Percentiles rank a stretch among this genome's conserved stretches.
Conservation (phyloP, 116 monocot species). For the Trichopus zeylanicus region DNA sequence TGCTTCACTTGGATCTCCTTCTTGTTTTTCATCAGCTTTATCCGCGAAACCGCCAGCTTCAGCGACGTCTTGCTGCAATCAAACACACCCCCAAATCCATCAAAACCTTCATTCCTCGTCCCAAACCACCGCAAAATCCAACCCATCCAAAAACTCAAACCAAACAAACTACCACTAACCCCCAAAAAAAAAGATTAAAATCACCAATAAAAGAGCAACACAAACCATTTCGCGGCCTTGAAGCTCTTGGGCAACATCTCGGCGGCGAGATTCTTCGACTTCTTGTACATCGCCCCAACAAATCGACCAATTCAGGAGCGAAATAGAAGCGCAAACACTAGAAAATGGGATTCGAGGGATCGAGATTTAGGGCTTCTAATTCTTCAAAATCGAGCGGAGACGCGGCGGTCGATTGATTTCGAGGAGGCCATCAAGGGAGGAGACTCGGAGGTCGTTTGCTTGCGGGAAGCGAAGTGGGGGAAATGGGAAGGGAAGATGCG, state of each 20-base stretch:
- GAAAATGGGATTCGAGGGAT: too few relatives aligned
- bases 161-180: background rate
- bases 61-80: conserved; percentile 78
- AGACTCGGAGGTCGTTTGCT: background rate
- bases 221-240: conserved; percentile 57
- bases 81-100: background rate
- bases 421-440: background rate
- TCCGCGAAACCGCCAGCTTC: conserved; percentile 63
- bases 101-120: too few relatives aligned
- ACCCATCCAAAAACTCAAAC: background rate
- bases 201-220: background rate
- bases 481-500: background rate
- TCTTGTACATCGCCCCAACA: background rate
- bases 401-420: background rate
- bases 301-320: background rate
- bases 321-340: too few relatives aligned
- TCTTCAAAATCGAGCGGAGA: background rate
- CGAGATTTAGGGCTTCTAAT: background rate
- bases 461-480: background rate
- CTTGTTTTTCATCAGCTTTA: conserved; percentile 83
- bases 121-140: too few relatives aligned
- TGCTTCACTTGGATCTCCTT: conserved; percentile 43
- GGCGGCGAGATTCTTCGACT: conserved; percentile 14
- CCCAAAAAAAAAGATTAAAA: background rate
- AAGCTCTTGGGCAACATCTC: conserved; percentile 54